Evolutionary conservation across 2,329 filamentous ascomycete genomes (phyloP), one percentile per base, ranked within the genome.

Genomic region (Akanthomyces uredinophilus): DNA sequence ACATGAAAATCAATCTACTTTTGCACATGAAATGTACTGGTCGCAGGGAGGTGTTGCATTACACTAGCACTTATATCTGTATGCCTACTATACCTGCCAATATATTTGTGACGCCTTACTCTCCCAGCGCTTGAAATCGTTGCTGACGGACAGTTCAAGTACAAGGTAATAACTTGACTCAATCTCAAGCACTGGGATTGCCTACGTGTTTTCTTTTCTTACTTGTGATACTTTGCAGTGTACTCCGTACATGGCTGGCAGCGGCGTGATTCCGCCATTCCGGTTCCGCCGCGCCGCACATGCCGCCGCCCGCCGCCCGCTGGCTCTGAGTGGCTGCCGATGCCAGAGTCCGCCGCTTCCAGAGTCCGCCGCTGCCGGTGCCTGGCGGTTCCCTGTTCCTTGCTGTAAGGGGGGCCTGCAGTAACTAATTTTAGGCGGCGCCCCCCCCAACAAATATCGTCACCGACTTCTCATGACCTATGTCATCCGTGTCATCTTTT

Each of bases 371-470:
- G 52, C 14, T 43, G 37, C 37, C 27, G 43, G 54, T 57, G 54
- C 54, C 54, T 57, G 54, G 43, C n/a, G 14, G 54, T 57, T 57
- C 43, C 27, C 54, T 57, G 54, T 57, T 47, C 43, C 54, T 54
- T 54, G 37, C 37, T 51, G 51, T 37, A 18, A 18, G 51, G 4
- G 14, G 37, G n/a, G n/a, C n/a, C 37, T 39, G 18, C 29, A 20
- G 5, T 14, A 24, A 16, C 37, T 35, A 32, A 24, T 41, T 20
- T 13, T 24, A 37, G 32, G 32, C 43, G 39, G n/a, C n/a, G n/a
- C n/a, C n/a, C n/a, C 56, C 58, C 58, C 58, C 58, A 60, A 60
- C 58, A 54, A 54, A 60, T 60, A 60, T 60, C 58, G 49, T 60
- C 58, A 60, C 58, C 50, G 58, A 60, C 58, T 47, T 60, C 29